Conservation (phyloP, 1,284 basidiomycete genomes). For the Cutaneotrichosporon sp. region DNA sequence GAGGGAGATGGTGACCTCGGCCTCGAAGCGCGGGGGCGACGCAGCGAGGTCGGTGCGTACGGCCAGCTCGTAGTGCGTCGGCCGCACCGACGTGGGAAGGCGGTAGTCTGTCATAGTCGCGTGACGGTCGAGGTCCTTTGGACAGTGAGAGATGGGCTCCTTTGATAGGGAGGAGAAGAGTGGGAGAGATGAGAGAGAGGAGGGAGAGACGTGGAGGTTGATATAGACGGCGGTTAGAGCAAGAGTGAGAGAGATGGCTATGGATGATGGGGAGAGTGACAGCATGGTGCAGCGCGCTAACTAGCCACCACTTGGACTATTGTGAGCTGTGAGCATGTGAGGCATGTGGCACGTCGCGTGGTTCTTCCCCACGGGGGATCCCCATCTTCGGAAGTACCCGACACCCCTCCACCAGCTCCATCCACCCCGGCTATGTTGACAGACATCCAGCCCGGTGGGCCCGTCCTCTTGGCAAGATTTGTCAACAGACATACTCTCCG, state of each 20-base stretch:
- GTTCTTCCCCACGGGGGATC: too few species aligned
- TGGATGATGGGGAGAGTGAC: neutral
- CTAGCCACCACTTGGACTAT: too few species aligned
- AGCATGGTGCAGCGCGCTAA: too few species aligned
- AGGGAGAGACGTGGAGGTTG: neutral
- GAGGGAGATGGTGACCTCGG: conserved; percentile 76
- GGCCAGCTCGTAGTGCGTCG: conserved; percentile 73
- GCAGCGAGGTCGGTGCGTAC: conserved; percentile 79
- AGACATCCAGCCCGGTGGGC: too few species aligned
- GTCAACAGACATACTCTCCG: too few species aligned
- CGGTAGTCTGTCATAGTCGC: conserved; percentile 58
- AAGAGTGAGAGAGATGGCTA: neutral
- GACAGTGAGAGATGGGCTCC: neutral
- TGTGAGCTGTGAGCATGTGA: too few species aligned
- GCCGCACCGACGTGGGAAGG: conserved; percentile 66
- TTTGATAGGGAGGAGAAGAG: neutral
- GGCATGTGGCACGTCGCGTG: too few species aligned
- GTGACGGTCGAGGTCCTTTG: neutral
- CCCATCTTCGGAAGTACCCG: too few species aligned
- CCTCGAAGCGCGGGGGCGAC: conserved; percentile 65
- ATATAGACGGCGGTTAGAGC: neutral
- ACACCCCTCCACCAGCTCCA: too few species aligned
- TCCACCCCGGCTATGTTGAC: too few species aligned
- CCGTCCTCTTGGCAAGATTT: too few species aligned
- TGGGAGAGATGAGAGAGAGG: neutral